phyloP scores from a whole-genome alignment of 2,329 filamentous ascomycete genomes.

The Aspergillus pseudoterreus region DNA sequence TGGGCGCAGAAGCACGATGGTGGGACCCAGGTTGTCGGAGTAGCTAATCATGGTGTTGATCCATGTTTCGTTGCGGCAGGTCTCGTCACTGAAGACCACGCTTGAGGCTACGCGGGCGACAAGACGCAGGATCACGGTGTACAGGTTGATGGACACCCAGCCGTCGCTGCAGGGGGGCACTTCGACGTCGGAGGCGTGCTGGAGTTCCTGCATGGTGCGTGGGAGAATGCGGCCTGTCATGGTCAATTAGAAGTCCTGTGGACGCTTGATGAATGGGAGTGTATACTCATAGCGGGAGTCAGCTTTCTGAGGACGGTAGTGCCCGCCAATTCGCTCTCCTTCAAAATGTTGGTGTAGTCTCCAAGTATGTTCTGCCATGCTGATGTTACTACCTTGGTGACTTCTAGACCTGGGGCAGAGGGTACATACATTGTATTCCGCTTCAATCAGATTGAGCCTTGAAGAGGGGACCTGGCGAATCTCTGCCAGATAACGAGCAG shows the following conservation, averaged over 20 bases:
- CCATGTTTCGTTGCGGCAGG: constrained; percentile 40
- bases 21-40: constrained; percentile 33
- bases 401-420: not conserved
- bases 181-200: constrained; percentile 19
- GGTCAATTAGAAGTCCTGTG: not conserved
- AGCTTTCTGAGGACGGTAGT: constrained; percentile 21
- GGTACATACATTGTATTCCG: constrained; percentile 22
- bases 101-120: constrained; percentile 39
- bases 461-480: constrained; percentile 16
- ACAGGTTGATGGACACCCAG: constrained; percentile 22
- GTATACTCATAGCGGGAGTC: constrained; percentile 22
- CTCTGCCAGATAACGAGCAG: constrained; percentile 24
- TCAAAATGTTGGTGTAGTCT: constrained; percentile 24
- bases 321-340: constrained; percentile 21
- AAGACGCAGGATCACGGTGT: constrained; percentile 27
- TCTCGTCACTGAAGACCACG: constrained; percentile 36
- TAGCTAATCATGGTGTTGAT: constrained; percentile 31
- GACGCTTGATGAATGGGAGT: not conserved
- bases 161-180: constrained; percentile 22
- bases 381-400: not conserved
- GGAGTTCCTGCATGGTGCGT: constrained; percentile 23
- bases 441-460: constrained; percentile 23
- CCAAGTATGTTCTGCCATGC: constrained; percentile 23
- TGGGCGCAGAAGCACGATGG: constrained; percentile 28
- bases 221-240: constrained; percentile 21